phyloP scores from a whole-genome alignment of 306 rosid species.

The Lithocarpus polystachyus region DNA sequence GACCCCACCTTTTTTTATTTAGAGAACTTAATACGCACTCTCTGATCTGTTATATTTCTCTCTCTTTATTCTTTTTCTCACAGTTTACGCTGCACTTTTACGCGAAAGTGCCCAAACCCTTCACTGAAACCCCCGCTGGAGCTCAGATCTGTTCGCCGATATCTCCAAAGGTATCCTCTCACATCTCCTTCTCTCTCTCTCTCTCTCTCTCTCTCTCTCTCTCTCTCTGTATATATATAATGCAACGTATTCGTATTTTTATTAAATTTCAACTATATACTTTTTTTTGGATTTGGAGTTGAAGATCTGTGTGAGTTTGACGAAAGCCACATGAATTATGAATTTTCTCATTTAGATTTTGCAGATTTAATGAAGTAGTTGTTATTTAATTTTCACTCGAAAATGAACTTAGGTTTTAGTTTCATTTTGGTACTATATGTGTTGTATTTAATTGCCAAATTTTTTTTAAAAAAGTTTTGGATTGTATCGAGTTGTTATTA shows the following conservation, averaged over 20 bases:
- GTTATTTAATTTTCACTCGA: background rate
- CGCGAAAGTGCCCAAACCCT: background rate
- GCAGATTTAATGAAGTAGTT: background rate
- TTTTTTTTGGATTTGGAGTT: background rate
- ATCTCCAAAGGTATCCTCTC: background rate
- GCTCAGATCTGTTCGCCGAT: background rate
- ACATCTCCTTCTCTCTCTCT: background rate
- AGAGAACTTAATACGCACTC: no score
- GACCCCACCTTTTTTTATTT: no score
- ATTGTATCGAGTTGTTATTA: no score
- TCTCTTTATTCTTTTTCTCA: background rate
- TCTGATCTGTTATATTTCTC: no score
- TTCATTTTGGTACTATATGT: background rate
- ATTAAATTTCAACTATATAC: background rate
- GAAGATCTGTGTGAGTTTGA: background rate
- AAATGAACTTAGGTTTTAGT: background rate
- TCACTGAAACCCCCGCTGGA: background rate
- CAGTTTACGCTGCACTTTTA: background rate
- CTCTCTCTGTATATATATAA: background rate
- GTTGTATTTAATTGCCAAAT: no score
- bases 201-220: no score
- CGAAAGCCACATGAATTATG: background rate
- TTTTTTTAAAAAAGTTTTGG: no score
- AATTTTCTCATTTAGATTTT: background rate
- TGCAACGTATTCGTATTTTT: background rate